A percentile compares a stretch with the other conserved stretches of the same genome.
These are phyloP conservation scores for Miscanthus lutarioriparius DNA, from an alignment of 176 grass and related monocot species.

Conservation along the genomic window DNA sequence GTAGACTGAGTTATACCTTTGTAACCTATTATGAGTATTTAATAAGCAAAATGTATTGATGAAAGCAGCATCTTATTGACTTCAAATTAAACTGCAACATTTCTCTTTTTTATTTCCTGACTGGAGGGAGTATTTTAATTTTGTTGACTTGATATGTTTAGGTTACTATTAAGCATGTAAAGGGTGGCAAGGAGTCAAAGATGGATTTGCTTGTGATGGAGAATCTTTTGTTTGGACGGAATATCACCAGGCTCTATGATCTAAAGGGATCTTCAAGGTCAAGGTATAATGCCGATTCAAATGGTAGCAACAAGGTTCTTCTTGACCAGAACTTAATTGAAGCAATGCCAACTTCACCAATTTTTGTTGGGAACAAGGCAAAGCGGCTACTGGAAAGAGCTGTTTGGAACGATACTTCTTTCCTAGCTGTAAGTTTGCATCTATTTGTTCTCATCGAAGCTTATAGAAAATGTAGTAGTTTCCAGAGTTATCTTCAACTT, in stretches of 20 bases:
- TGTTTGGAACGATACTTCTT: conserved; percentile 98
- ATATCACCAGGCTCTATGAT: conserved; percentile 86
- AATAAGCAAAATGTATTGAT: not conserved
- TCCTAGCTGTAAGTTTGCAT: conserved; percentile 86
- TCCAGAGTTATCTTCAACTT: not conserved
- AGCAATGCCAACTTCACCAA: conserved; percentile 96
- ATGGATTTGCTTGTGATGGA: conserved; percentile 99
- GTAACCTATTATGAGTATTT: conserved; percentile 10
- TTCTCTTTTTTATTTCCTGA: not conserved
- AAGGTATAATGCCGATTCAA: conserved; percentile 90
- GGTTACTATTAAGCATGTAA: conserved; percentile 87
- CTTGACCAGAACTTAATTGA: conserved; percentile 99
- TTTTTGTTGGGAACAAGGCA: conserved; percentile 99
- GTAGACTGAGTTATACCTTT: not conserved
- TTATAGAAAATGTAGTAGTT: not conserved
- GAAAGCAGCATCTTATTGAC: not conserved
- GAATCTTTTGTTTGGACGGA: conserved; percentile 95
- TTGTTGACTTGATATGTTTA: conserved; percentile 36
- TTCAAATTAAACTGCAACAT: not conserved
- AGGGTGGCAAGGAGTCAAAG: conserved; percentile 88
- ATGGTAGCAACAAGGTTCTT: conserved; percentile 85
- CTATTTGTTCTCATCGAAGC: conserved; percentile 4
- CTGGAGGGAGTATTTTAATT: not conserved
- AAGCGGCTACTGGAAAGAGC: conserved; percentile 91
- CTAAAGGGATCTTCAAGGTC: conserved; percentile 96